Evolutionary conservation across 768 basidiomycete genomes (phyloP).

Genomic region (Tubosaeta sp.): DNA sequence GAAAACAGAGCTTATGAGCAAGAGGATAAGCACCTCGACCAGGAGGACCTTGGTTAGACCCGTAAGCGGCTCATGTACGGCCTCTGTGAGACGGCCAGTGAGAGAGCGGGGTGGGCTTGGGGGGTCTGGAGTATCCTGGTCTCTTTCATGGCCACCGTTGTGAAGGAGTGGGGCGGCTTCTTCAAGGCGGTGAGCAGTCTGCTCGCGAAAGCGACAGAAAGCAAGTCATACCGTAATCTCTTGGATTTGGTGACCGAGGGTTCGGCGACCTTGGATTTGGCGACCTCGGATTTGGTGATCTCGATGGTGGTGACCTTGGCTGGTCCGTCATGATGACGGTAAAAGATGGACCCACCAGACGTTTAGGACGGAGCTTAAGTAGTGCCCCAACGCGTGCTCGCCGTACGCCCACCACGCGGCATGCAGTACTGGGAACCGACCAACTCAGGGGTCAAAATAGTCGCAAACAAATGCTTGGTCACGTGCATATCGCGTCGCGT

Average conservation of each 20-base stretch:
- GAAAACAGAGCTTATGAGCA: slow-evolving; percentile 83
- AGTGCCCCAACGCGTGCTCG: slow-evolving; percentile 25
- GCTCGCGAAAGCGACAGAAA: background rate
- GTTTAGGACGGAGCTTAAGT: slow-evolving; percentile 24
- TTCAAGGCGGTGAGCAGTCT: slow-evolving; percentile 25
- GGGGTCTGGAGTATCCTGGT: slow-evolving; percentile 29
- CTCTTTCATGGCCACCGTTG: slow-evolving; percentile 42
- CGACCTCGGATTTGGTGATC: slow-evolving; percentile 27
- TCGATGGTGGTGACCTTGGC: slow-evolving; percentile 53
- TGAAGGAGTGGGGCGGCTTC: slow-evolving; percentile 65
- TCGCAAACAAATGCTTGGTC: slow-evolving; percentile 12
- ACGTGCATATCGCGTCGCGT: slow-evolving; percentile 8
- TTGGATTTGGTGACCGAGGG: slow-evolving; percentile 49
- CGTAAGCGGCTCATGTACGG: slow-evolving; percentile 75
- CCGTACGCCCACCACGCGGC: slow-evolving; percentile 27
- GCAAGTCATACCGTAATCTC: slow-evolving; percentile 47
- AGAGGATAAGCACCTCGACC: slow-evolving; percentile 65
- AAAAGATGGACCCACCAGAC: slow-evolving; percentile 7
- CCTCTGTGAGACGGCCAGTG: slow-evolving; percentile 39
- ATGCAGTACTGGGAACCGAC: slow-evolving; percentile 1
- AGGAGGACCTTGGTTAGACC: slow-evolving; percentile 81
- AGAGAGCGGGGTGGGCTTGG: slow-evolving; percentile 36
- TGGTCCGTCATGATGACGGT: slow-evolving; percentile 51
- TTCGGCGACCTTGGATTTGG: background rate
- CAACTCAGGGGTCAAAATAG: slow-evolving; percentile 14